Evolutionary conservation across 2,329 filamentous ascomycete genomes (phyloP).

Genomic region (Microascus cirrosus): DNA sequence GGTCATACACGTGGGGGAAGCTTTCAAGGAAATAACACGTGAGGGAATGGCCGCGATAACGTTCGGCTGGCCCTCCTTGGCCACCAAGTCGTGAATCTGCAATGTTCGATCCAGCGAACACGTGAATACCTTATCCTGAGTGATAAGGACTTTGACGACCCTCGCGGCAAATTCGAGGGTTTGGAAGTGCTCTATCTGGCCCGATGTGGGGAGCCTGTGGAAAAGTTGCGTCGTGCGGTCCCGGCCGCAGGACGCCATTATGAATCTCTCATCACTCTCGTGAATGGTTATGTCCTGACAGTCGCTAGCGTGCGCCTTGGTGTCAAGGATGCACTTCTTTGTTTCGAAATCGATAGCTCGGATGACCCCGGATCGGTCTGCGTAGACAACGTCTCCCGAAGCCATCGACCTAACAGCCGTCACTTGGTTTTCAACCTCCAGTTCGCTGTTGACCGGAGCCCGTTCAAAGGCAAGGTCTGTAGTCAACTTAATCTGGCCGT

Average conservation of each 20-base stretch:
- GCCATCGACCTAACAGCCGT: conserved; percentile 48
- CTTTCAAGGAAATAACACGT: conserved; percentile 70
- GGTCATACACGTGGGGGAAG: conserved; percentile 77
- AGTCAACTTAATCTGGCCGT: conserved; percentile 56
- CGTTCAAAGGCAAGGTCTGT: conserved; percentile 62
- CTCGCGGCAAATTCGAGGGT: conserved; percentile 88
- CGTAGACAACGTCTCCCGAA: conserved; percentile 61
- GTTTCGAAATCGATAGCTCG: conserved; percentile 55
- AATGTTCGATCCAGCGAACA: conserved; percentile 82
- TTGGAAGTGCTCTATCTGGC: conserved; percentile 67
- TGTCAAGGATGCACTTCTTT: conserved; percentile 52
- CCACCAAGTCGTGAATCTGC: conserved; percentile 68
- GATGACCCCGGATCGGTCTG: conserved; percentile 78
- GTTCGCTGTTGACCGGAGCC: conserved; percentile 32
- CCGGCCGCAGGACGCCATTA: conserved; percentile 74
- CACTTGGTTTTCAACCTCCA: conserved; percentile 46
- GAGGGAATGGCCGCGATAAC: conserved; percentile 67
- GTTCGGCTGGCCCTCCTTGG: conserved; percentile 52
- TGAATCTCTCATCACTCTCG: conserved; percentile 42
- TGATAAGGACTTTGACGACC: conserved; percentile 62
- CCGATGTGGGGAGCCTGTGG: conserved; percentile 35
- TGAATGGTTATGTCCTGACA: conserved; percentile 72
- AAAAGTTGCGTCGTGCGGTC: conserved; percentile 96
- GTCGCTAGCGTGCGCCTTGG: conserved; percentile 78
- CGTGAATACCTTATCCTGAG: conserved; percentile 66